Evolutionary conservation across 345 rosid species (phyloP), one percentile per base, ranked within the genome.

Genomic region (Populus ilicifolia): DNA sequence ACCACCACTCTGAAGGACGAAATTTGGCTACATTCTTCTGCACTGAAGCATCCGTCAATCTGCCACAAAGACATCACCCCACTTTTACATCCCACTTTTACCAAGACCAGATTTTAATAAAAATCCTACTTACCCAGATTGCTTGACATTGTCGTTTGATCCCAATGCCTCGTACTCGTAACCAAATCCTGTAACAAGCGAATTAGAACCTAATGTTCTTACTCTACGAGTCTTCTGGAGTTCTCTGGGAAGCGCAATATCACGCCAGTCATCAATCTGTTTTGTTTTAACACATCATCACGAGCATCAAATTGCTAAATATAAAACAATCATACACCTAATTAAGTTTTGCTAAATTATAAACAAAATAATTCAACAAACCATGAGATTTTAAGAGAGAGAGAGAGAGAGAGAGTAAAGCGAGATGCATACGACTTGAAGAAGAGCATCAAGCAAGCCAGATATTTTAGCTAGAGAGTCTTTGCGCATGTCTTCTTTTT

Each of bases 221-320:
- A 72, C 80, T 81, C 99, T 91, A 38, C 87, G 73, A 61, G 75
- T 85, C 80, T 85, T 92, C 29, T 75, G 77, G 21, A 86, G 86
- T 38, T 90, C 97, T 76, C 82, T 92, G 1, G 99, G 97, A 46
- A 92, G 86, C 10, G 89, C 89, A 52, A 96, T 82, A 80, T 93
- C 99, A 35, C 93, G 93, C 98, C 98, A 93, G 67, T 96, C 98
- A 88, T 96, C 99, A 64, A 96, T 92, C 99, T 93, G 89, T 78
- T 74, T 84, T 71, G 70, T 25, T 72, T 41, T 35, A 69, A 68
- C 50, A 63, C 10, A 21, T 25, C 10, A 63, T 62, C 16, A 71
- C 10, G 12, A 10, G 46, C 14, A 62, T 12, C 66, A 74, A 59
- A 56, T 56, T 56, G 36, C 14, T 39, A 8, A 72, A 48, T 6